Conservation (phyloP, 2,329 filamentous ascomycete genomes). For the Clarireedia sp. region DNA sequence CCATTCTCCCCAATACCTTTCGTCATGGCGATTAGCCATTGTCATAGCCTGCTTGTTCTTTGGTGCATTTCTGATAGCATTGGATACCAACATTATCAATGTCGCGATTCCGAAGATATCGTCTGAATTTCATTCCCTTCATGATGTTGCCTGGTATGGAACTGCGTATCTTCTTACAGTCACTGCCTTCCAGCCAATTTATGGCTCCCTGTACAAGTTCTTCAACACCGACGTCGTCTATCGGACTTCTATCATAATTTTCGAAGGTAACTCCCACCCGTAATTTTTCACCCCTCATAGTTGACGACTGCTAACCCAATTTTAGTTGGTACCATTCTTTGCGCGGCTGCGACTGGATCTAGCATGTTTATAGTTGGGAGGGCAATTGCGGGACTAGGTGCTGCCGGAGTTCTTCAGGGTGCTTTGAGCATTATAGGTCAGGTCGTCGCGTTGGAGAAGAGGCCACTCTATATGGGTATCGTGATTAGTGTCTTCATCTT, state of each 20-base stretch:
- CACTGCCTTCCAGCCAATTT: constrained; percentile 21
- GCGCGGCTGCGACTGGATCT: constrained; percentile 37
- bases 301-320: too few species aligned
- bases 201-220: constrained; percentile 16
- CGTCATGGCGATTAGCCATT: neutral
- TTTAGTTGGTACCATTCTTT: constrained; percentile 36
- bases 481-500: constrained; percentile 9
- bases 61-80: neutral
- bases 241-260: constrained; percentile 12
- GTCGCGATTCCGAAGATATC: constrained; percentile 44
- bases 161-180: constrained; percentile 32
- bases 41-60: neutral
- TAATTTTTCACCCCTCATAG: too few species aligned
- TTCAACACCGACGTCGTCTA: constrained; percentile 10
- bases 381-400: constrained; percentile 42
- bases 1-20: too few species aligned
- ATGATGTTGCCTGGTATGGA: constrained; percentile 38
- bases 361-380: constrained; percentile 37
- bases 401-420: constrained; percentile 40
- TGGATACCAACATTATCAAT: constrained; percentile 1
- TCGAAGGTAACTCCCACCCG: neutral
- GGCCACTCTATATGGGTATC: constrained; percentile 9
- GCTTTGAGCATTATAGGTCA: constrained; percentile 44
- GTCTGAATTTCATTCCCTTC: constrained; percentile 30
- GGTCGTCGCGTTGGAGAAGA: constrained; percentile 26